Evolutionary conservation across 176 grass and related monocot species (phyloP).

Genomic region (Cymbopogon citratus): DNA sequence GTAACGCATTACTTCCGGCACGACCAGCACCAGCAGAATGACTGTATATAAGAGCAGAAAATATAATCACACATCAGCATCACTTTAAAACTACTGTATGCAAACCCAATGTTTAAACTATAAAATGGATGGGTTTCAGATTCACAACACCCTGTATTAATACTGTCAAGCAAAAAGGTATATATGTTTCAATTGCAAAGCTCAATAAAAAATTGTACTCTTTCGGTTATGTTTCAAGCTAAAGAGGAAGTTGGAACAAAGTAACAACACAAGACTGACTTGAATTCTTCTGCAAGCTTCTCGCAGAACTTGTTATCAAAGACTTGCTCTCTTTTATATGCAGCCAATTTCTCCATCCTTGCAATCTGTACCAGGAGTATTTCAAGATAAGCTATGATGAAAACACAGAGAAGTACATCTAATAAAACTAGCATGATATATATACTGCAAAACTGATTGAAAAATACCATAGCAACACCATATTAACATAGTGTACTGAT

Average conservation of each 20-base stretch:
- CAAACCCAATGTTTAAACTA: background rate
- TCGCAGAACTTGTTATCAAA: conserved; percentile 35
- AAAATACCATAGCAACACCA: background rate
- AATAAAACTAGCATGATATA: conserved; percentile 6
- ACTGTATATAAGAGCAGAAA: conserved; percentile 26
- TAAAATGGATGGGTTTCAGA: background rate
- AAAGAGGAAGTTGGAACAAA: background rate
- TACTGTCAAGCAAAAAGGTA: background rate
- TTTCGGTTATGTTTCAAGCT: background rate
- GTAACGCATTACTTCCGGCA: conserved; percentile 44
- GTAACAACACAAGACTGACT: conserved; percentile 30
- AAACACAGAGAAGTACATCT: background rate
- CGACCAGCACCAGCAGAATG: conserved; percentile 32
- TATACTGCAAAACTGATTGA: background rate
- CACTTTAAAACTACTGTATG: conserved; percentile 9
- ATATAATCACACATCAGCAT: conserved; percentile 4
- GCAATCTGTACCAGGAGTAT: conserved; percentile 34
- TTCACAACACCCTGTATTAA: background rate
- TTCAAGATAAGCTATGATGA: background rate
- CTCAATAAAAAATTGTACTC: background rate
- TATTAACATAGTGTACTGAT: background rate
- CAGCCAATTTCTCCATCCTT: conserved; percentile 46
- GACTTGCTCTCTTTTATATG: conserved; percentile 22
- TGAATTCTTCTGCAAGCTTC: conserved; percentile 58
- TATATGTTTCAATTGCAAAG: conserved; percentile 10